phyloP scores from a whole-genome alignment of 2,329 filamentous ascomycete species.

The Venturia pyrina region DNA sequence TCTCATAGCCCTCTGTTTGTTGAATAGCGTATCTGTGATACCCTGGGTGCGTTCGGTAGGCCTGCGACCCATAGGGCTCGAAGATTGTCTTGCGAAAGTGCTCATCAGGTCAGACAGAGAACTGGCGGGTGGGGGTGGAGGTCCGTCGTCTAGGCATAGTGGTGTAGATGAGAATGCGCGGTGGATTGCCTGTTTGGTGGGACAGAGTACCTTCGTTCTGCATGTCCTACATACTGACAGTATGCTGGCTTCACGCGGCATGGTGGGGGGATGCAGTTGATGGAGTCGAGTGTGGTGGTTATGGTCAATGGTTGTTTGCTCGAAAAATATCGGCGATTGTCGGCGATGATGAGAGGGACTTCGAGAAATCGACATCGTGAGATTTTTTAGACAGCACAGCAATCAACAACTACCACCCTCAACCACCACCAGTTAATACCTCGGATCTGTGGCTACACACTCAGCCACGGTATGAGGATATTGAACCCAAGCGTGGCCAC shows the following conservation, averaged over 20 bases:
- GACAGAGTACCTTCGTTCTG: slow-evolving; percentile 20
- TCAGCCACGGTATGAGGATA: slow-evolving; percentile 9
- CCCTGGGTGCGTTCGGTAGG: background rate
- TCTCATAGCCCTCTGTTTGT: background rate
- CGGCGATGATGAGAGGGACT: background rate
- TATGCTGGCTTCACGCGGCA: slow-evolving; percentile 16
- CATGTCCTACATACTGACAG: slow-evolving; percentile 29
- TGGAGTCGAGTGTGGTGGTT: background rate
- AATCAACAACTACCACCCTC: background rate
- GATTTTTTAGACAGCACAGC: background rate
- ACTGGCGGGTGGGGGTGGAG: background rate
- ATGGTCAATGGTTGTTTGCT: background rate
- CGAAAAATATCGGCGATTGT: background rate
- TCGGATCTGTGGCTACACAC: background rate
- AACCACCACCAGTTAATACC: background rate
- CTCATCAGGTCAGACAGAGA: background rate
- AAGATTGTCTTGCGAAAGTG: background rate
- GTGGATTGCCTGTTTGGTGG: slow-evolving; percentile 12
- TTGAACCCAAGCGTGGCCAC: background rate
- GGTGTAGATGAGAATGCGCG: slow-evolving; percentile 27
- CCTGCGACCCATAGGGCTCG: background rate
- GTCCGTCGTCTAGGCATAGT: background rate
- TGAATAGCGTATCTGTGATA: background rate
- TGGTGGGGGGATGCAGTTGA: slow-evolving; percentile 2
- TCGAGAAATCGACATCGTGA: background rate